phyloP scores from a whole-genome alignment of 768 basidiomycete species.

The Calocybe cyanea region DNA sequence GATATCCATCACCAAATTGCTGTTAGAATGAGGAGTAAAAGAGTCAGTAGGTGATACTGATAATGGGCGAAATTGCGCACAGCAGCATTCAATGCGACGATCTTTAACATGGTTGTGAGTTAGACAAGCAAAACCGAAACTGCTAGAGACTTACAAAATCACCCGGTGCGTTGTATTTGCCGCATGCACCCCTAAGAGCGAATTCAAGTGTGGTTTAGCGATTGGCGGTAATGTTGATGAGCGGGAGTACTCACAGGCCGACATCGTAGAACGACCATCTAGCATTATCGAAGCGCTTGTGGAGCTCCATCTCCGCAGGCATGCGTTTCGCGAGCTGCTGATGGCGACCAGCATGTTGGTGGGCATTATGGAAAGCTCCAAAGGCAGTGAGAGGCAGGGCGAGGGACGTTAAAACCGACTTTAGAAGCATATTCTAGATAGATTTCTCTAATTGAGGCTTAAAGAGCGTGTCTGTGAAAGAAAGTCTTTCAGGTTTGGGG shows the following conservation, averaged over 20 bases:
- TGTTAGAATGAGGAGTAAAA: constrained; percentile 18
- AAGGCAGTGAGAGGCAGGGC: constrained; percentile 32
- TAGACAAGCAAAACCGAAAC: background rate
- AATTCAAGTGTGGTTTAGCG: background rate
- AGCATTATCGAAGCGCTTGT: constrained; percentile 33
- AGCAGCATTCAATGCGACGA: constrained; percentile 48
- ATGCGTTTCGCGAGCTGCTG: constrained; percentile 47
- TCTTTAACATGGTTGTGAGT: constrained; percentile 26
- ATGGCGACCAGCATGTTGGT: constrained; percentile 34
- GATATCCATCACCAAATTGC: constrained; percentile 51
- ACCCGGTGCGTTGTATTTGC: constrained; percentile 28
- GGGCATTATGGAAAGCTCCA: constrained; percentile 27
- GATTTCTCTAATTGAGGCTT: constrained; percentile 11
- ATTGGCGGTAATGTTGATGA: background rate
- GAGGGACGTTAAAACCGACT: constrained; percentile 25
- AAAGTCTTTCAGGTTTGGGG: no score
- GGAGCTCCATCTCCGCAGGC: constrained; percentile 34
- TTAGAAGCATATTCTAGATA: constrained; percentile 16
- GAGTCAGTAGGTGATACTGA: constrained; percentile 4
- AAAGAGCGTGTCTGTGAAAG: constrained; percentile 16
- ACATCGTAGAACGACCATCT: constrained; percentile 57
- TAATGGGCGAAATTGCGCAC: constrained; percentile 17
- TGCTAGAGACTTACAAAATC: constrained; percentile 39
- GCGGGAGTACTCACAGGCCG: constrained; percentile 36
- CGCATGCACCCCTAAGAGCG: constrained; percentile 52